A percentile compares a stretch with the other conserved stretches of the same genome.
Conservation (phyloP, 202 grass and related monocot genomes). For the Setaria viridis region DNA sequence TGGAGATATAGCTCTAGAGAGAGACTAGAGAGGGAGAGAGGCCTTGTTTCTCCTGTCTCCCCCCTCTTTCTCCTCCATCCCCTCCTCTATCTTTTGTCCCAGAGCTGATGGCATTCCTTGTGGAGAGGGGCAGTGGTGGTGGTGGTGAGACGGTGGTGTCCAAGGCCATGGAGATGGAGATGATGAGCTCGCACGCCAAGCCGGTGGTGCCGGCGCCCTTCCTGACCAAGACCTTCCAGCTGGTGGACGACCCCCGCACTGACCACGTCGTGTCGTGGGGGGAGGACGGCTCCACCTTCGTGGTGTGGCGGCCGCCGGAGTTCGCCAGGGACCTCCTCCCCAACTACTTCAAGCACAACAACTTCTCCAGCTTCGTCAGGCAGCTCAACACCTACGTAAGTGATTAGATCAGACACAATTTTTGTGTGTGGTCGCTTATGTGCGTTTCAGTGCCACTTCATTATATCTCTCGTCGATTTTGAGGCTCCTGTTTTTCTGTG, state of each 20-base stretch:
- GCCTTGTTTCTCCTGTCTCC: not conserved
- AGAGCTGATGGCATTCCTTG: constrained; percentile 46
- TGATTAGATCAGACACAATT: not conserved
- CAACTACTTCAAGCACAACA: constrained; percentile 85
- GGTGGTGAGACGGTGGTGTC: not conserved
- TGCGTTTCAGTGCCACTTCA: not conserved
- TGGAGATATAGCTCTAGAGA: constrained; percentile 21
- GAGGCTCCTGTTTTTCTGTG: constrained; percentile 4
- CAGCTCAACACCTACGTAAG: constrained; percentile 86
- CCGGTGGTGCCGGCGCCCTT: constrained; percentile 59
- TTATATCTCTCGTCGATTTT: not conserved
- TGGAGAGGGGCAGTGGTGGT: constrained; percentile 42
- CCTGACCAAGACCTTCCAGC: constrained; percentile 78
- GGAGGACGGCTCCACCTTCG: constrained; percentile 68
- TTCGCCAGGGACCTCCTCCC: constrained; percentile 77
- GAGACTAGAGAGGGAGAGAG: not conserved
- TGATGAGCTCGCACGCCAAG: constrained; percentile 7
- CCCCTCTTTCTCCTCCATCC: not conserved
- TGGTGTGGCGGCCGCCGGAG: constrained; percentile 72
- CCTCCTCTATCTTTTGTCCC: not conserved
- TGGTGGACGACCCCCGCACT: constrained; percentile 68
- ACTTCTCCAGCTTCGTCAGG: constrained; percentile 84
- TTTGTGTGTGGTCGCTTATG: no score
- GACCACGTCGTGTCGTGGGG: constrained; percentile 79
- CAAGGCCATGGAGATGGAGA: constrained; percentile 26